These are phyloP conservation scores for Apiospora koreana DNA, from an alignment of 2,329 filamentous ascomycete species.

Conservation along the genomic window DNA sequence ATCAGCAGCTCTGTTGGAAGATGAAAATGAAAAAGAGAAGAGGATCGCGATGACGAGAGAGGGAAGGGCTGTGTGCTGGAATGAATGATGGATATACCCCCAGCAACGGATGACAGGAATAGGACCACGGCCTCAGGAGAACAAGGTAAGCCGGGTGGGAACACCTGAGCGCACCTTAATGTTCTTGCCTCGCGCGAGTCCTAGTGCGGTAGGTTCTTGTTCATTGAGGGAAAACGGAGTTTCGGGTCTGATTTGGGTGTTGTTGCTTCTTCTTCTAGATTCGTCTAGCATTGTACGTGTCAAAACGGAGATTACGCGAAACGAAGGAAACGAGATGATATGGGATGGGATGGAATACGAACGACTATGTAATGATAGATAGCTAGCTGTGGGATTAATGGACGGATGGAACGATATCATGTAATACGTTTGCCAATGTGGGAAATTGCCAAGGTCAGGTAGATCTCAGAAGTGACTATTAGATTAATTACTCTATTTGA, in stretches of 20 bases:
- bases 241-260: neutral
- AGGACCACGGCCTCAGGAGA: too few species aligned
- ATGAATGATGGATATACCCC: too few species aligned
- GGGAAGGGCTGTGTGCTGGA: too few species aligned
- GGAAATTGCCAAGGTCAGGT: neutral
- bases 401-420: neutral
- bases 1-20: slow-evolving; percentile 40
- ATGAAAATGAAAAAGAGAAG: neutral
- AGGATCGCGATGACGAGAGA: too few species aligned
- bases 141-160: too few species aligned
- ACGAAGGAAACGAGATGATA: neutral
- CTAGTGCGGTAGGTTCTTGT: neutral
- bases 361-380: neutral
- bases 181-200: neutral
- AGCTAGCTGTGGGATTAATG: neutral
- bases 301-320: neutral
- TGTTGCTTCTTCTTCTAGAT: too few species aligned
- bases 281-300: too few species aligned
- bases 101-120: too few species aligned
- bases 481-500: too few species aligned
- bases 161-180: too few species aligned
- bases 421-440: neutral
- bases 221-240: neutral
- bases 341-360: neutral
- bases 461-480: too few species aligned